Conservation (phyloP, 805 yeast genomes). For the Myxozyma lipomycoides region DNA sequence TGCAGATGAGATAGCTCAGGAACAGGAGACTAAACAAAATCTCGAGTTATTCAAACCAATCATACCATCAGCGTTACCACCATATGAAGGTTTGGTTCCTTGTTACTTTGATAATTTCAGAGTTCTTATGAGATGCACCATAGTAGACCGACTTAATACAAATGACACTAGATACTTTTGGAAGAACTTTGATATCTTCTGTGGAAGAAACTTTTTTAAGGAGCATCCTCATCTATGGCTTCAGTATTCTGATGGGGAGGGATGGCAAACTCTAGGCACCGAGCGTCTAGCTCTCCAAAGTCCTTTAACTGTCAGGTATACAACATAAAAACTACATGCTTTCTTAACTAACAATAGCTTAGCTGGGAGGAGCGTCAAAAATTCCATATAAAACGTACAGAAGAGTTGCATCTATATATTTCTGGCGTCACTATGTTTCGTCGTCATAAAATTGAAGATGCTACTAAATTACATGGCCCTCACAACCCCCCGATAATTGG, state of each 20-base stretch:
- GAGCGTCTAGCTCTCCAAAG: not conserved
- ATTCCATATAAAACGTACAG: too few relatives aligned
- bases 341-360: too few relatives aligned
- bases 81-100: not conserved
- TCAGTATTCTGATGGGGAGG: constrained; percentile 1
- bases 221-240: constrained; percentile 9
- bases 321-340: too few relatives aligned
- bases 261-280: constrained; percentile 5
- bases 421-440: constrained; percentile 4
- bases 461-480: not conserved
- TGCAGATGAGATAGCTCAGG: too few relatives aligned
- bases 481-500: not conserved
- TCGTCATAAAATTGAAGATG: not conserved
- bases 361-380: too few relatives aligned
- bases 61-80: not conserved
- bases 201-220: constrained; percentile 7
- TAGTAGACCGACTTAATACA: constrained; percentile 18
- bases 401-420: constrained; percentile 5
- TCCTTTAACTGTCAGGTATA: too few relatives aligned
- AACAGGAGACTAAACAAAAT: too few relatives aligned
- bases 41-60: not conserved
- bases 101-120: not conserved
- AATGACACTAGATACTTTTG: not conserved
- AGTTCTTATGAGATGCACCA: not conserved
- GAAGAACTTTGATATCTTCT: constrained; percentile 9